phyloP scores from a whole-genome alignment of 345 rosid species.

The Hibiscus trionum region DNA sequence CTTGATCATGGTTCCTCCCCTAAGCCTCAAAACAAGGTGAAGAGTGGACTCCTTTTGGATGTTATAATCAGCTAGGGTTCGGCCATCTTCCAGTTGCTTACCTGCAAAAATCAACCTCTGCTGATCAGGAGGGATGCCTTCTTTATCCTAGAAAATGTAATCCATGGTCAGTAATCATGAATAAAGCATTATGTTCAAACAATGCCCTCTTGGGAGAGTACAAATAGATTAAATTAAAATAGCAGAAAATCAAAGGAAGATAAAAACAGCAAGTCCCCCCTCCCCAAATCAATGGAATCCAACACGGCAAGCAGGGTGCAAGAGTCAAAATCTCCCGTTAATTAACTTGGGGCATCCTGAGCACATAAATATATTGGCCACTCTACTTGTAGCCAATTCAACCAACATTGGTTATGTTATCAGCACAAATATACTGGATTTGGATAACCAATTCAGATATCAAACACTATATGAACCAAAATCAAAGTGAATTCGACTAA shows the following conservation, averaged over 20 bases:
- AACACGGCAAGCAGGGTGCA: background rate
- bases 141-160: constrained; percentile 57
- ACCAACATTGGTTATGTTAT: background rate
- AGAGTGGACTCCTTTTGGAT: constrained; percentile 95
- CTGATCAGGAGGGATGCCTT: constrained; percentile 92
- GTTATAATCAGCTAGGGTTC: constrained; percentile 81
- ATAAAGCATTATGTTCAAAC: background rate
- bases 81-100: constrained; percentile 90
- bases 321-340: background rate
- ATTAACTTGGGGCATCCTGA: background rate
- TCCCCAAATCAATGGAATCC: background rate
- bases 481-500: background rate
- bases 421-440: background rate
- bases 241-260: background rate
- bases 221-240: background rate
- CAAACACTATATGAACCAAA: background rate
- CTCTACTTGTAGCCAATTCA: background rate
- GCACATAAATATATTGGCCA: background rate
- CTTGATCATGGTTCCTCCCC: constrained; percentile 97
- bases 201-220: background rate
- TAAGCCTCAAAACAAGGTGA: constrained; percentile 78
- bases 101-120: constrained; percentile 94
- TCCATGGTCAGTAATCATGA: background rate
- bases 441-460: background rate
- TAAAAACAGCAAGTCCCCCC: no score